Conservation (phyloP, 2,329 filamentous ascomycete species). For the Colletotrichum chlorophyti region DNA sequence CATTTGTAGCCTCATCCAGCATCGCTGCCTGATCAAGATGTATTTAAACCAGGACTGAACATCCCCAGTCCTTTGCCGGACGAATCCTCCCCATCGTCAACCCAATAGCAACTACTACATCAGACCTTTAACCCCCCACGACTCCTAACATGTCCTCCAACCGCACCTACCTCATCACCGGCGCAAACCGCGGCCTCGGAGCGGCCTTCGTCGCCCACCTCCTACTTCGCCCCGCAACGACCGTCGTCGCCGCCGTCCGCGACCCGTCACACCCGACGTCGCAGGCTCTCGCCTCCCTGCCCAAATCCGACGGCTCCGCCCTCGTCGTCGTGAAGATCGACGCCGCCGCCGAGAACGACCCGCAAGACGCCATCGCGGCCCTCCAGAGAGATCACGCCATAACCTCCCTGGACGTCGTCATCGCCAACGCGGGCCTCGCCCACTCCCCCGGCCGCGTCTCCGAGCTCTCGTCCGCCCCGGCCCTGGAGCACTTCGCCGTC, state of each 20-base stretch:
- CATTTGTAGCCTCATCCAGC: no score
- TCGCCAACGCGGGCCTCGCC: conserved; percentile 58
- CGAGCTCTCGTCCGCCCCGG: conserved; percentile 35
- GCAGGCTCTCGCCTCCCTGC: conserved; percentile 41
- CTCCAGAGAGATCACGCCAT: conserved; percentile 42
- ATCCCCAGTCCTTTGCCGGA: no score
- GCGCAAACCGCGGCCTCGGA: conserved; percentile 30
- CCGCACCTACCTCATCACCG: conserved; percentile 42
- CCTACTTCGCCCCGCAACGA: conserved; percentile 32
- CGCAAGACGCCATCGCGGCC: conserved; percentile 38
- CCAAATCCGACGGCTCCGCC: conserved; percentile 39
- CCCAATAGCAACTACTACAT: background rate
- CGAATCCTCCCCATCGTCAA: no score
- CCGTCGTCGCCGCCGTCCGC: conserved; percentile 48
- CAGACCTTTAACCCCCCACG: no score
- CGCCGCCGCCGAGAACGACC: conserved; percentile 39
- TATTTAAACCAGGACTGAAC: no score
- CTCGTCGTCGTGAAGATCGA: conserved; percentile 53
- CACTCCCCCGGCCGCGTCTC: conserved; percentile 18
- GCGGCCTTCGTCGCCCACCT: conserved; percentile 10
- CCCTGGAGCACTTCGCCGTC: conserved; percentile 42
- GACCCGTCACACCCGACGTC: conserved; percentile 36
- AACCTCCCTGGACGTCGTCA: conserved; percentile 53
- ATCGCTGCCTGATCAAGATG: no score
- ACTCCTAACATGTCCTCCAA: conserved; percentile 38